A percentile compares a stretch with the other conserved stretches of the same genome.
These are phyloP conservation scores for Ophiocordyceps australis DNA, from an alignment of 2,329 filamentous ascomycete genomes.

Conservation along the genomic window DNA sequence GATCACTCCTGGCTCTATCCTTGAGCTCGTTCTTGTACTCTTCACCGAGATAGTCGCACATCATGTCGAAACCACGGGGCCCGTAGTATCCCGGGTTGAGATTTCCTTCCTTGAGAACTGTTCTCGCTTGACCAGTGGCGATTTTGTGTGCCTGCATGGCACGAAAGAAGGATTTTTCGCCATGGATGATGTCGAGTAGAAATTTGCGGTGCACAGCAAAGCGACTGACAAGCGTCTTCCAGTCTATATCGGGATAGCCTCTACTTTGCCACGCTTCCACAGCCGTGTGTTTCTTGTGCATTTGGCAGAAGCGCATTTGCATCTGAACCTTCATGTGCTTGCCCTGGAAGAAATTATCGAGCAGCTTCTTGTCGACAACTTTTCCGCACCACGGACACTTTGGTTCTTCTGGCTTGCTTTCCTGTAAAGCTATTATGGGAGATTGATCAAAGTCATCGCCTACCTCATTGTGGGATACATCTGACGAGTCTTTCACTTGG, in stretches of 20 bases:
- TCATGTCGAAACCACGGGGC: constrained; percentile 48
- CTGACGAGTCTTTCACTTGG: too few relatives aligned
- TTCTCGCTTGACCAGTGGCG: constrained; percentile 37
- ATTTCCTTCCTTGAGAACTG: constrained; percentile 36
- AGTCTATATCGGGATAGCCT: constrained; percentile 56
- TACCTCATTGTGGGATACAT: too few relatives aligned
- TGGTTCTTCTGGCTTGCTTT: too few relatives aligned
- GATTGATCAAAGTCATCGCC: too few relatives aligned
- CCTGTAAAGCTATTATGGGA: too few relatives aligned
- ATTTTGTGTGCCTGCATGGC: constrained; percentile 34
- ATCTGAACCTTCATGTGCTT: constrained; percentile 33
- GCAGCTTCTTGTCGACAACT: constrained; percentile 31
- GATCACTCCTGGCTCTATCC: constrained; percentile 42
- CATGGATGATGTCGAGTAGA: constrained; percentile 41
- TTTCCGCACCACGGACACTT: constrained; percentile 57
- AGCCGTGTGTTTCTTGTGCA: constrained; percentile 40
- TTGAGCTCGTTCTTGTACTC: constrained; percentile 42
- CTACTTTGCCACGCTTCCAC: constrained; percentile 24
- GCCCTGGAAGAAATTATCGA: constrained; percentile 31
- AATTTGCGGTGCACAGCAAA: constrained; percentile 34
- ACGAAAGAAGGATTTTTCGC: constrained; percentile 42
- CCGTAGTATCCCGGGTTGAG: constrained; percentile 74
- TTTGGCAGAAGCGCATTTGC: constrained; percentile 44
- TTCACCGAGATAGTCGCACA: constrained; percentile 51
- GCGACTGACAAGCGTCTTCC: constrained; percentile 40